phyloP scores from a whole-genome alignment of 352 stramenopile species.

The Pythium grandisporangium region DNA sequence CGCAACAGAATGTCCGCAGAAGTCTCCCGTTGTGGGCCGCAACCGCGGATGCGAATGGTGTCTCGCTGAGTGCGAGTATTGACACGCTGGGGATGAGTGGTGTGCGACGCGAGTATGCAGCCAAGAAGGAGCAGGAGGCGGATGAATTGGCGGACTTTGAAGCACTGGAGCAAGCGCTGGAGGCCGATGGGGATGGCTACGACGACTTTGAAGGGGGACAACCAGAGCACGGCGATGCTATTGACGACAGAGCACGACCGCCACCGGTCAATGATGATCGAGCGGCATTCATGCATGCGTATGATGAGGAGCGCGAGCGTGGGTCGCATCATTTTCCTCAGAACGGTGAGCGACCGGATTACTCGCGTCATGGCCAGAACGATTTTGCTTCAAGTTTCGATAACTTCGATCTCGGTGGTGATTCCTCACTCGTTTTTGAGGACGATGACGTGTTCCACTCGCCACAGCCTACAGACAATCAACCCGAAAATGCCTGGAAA shows the following conservation, averaged over 20 bases:
- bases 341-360: neutral
- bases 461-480: constrained; percentile 1
- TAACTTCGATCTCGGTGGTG: constrained; percentile 26
- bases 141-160: constrained; percentile 77
- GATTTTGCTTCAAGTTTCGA: constrained; percentile 6
- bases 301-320: neutral
- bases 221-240: constrained; percentile 1
- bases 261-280: no score
- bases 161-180: constrained; percentile 58
- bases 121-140: constrained; percentile 40
- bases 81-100: constrained; percentile 51
- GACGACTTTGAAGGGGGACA: constrained; percentile 8
- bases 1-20: constrained; percentile 1
- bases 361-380: neutral
- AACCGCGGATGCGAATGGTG: neutral
- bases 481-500: neutral
- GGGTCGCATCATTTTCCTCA: neutral
- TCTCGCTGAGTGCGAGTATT: constrained; percentile 20
- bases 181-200: constrained; percentile 49
- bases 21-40: constrained; percentile 8
- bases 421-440: constrained; percentile 39
- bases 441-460: constrained; percentile 8
- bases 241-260: constrained; percentile 5
- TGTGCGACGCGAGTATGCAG: constrained; percentile 48
- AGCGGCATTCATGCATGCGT: neutral